phyloP scores from a whole-genome alignment of 192 early-diverging fungal genomes.

The Helicostylum pulchrum region DNA sequence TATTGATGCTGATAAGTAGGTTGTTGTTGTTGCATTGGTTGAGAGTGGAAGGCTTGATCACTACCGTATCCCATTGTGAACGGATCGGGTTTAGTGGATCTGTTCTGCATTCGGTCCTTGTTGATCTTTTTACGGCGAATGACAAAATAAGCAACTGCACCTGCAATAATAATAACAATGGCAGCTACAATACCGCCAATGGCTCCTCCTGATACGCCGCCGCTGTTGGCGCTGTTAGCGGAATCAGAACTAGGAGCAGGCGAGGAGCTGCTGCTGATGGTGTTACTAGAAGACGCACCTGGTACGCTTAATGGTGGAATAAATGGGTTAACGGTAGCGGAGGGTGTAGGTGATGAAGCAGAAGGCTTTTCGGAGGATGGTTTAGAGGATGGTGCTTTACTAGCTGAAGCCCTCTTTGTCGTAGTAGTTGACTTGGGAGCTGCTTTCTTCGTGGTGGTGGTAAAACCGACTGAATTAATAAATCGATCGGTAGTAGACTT shows the following conservation, averaged over 20 bases:
- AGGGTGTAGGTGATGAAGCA: not conserved
- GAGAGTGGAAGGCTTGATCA: conserved; percentile 12
- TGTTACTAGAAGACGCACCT: not conserved
- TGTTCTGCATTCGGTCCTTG: not conserved
- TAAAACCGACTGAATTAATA: too few relatives aligned
- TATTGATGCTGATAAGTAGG: not conserved
- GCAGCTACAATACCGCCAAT: conserved; percentile 33
- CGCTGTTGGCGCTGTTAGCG: not conserved
- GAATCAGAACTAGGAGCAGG: not conserved
- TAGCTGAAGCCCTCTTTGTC: conserved; percentile 1
- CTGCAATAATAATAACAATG: conserved; percentile 17
- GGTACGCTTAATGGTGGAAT: not conserved
- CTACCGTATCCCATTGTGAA: conserved; percentile 38
- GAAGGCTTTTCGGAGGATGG: not conserved
- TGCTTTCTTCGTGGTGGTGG: too few relatives aligned
- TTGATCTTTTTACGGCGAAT: conserved; percentile 21
- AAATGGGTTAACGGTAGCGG: too few relatives aligned
- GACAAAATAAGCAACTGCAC: conserved; percentile 25
- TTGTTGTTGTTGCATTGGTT: not conserved
- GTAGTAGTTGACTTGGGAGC: not conserved
- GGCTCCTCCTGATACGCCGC: conserved; percentile 27
- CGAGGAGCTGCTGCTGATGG: not conserved
- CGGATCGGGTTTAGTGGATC: conserved; percentile 22
- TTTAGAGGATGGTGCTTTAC: conserved; percentile 1
- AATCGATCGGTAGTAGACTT: not conserved